Conservation (phyloP, 1,139 yeast species). For the Meyerozyma smithsonii region DNA sequence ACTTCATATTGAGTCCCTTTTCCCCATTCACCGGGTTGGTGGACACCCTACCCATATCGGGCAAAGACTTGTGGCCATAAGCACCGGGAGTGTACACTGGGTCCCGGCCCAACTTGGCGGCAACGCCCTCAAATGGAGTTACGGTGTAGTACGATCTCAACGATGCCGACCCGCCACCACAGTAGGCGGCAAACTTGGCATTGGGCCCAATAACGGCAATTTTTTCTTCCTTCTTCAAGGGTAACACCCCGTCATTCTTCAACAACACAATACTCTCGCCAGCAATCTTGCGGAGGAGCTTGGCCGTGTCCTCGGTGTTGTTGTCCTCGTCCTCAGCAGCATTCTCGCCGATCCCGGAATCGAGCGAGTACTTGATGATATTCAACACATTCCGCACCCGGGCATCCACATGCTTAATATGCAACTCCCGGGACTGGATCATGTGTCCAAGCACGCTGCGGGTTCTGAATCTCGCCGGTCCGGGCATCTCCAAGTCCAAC, state of each 20-base stretch:
- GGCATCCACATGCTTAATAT: conserved; percentile 15
- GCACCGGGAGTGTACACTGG: conserved; percentile 9
- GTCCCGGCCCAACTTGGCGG: conserved; percentile 6
- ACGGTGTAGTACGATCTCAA: conserved; percentile 26
- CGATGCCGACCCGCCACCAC: conserved; percentile 38
- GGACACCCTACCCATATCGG: conserved; percentile 7
- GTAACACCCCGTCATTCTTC: conserved; percentile 18
- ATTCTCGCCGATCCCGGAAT: conserved; percentile 13
- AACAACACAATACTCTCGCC: conserved; percentile 17
- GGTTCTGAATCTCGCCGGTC: conserved; percentile 13
- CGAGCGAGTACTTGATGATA: conserved; percentile 14
- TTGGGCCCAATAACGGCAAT: conserved; percentile 39
- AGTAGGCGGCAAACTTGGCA: conserved; percentile 28
- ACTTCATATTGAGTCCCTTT: conserved; percentile 7
- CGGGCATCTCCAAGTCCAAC: conserved; percentile 20
- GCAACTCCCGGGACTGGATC: conserved; percentile 9
- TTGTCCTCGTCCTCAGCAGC: conserved; percentile 12
- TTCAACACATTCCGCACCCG: conserved; percentile 14
- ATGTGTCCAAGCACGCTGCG: neutral
- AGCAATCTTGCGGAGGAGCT: conserved; percentile 14
- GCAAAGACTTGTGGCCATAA: conserved; percentile 9
- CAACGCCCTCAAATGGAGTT: conserved; percentile 31
- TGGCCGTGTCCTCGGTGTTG: conserved; percentile 13
- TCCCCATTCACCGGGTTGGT: conserved; percentile 9
- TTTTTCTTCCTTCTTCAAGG: conserved; percentile 14